Base-by-base conservation (phyloP, 768 basidiomycete species). In the Boletus reticuloceps region DNA sequence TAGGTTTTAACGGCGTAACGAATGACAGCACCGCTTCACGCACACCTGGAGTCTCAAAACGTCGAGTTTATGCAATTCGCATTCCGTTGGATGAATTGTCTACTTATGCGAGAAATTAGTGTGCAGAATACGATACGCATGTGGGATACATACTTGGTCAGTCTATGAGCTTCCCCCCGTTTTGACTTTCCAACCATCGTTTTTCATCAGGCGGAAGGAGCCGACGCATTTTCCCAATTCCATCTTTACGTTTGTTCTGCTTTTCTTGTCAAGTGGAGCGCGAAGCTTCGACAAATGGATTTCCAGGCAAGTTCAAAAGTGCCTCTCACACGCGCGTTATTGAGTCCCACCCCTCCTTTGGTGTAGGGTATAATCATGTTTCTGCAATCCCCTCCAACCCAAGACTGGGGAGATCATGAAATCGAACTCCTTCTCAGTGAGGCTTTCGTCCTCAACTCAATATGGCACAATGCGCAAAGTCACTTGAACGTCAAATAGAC, bases 61-160 rank as follows among this genome's bases (percentile, higher is more conserved):
- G 94, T 99, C 62, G 95, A 98, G 75, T 99, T 97, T 68, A 97
- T 99, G 88, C 97, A 99, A 69, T 99, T 99, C 64, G 96, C 97
- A 38, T 99, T 99, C 74, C 82, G 97, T 49, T 99, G 97, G 97
- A 98, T 99, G 94, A 98, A 99, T 66, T 98, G 97, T 69, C 74
- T 99, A 48, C 79, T 98, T 55, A 98, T 99, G 96, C 82, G 97
- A 54, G 97, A 98, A 76, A 91, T 99, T 61, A 96, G 89, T 62
- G 94, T 99, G 47, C 84, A 88, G 64, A 96, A 98, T 70, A 98
- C 96, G 17, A 91, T 98, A 47, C 82, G 97, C 52, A 98, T 98
- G 96, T 99, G 97, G 97, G 97, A 99, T 70, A 98, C 97, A 13
- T 99, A 99, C 72, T 74, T 99, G 66, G 97, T 98, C 56, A 53